phyloP scores from a whole-genome alignment of 352 stramenopile genomes.

The Pythium volutum region DNA sequence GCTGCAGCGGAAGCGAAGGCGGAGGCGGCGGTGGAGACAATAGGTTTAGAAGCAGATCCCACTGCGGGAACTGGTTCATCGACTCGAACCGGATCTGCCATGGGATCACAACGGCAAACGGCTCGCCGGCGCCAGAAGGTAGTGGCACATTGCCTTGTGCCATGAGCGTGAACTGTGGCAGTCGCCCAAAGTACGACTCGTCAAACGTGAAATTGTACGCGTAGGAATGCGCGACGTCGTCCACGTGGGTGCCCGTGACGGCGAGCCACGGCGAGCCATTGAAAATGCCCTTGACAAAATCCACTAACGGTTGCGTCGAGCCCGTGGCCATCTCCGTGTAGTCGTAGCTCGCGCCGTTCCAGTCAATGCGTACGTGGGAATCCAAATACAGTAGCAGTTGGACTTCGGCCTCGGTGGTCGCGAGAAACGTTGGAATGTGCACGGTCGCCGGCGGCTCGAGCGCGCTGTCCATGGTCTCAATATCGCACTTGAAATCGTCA shows the following conservation, averaged over 20 bases:
- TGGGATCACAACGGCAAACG: background rate
- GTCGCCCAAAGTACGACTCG: slow-evolving; percentile 11
- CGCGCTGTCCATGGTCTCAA: slow-evolving; percentile 19
- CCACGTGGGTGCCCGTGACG: too few relatives aligned
- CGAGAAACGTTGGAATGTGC: slow-evolving; percentile 14
- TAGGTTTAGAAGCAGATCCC: slow-evolving; percentile 10
- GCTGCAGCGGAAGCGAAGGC: background rate
- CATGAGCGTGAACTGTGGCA: slow-evolving; percentile 1
- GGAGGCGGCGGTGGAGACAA: background rate
- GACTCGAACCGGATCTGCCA: slow-evolving; percentile 10
- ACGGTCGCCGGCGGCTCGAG: slow-evolving; percentile 15
- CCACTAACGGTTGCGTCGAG: background rate
- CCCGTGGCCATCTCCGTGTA: slow-evolving; percentile 8
- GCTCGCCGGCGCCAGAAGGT: background rate
- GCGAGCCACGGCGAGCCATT: too few relatives aligned
- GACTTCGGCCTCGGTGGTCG: background rate
- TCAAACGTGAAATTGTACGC: slow-evolving; percentile 13
- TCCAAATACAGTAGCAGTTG: slow-evolving; percentile 7
- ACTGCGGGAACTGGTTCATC: slow-evolving; percentile 4
- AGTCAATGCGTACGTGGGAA: background rate
- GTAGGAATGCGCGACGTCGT: background rate
- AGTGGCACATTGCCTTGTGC: background rate
- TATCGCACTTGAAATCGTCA: background rate
- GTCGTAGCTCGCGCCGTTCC: background rate
- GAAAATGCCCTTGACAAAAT: background rate